Evolutionary conservation across 495 filamentous ascomycete genomes (phyloP), one percentile per base, ranked within the genome.

Genomic region (Neurospora cerealis): DNA sequence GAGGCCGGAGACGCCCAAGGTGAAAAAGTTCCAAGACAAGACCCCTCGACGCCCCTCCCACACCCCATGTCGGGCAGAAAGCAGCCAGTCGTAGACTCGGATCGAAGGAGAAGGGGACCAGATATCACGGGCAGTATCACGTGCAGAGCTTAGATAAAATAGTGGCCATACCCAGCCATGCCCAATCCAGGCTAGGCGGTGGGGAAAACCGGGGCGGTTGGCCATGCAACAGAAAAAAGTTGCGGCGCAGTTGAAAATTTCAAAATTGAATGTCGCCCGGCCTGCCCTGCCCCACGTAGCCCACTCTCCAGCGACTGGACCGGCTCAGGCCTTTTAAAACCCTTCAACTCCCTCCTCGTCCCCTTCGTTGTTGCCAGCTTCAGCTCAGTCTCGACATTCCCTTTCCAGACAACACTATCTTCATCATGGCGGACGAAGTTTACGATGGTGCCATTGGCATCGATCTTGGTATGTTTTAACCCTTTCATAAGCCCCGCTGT

Each of bases 391-490:
- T 75, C 73, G 75, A 73, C 36, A 69, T 73, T 69, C 71, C 70
- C 38, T 37, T 70, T 69, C 75, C 69, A 69, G 73, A 40, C 72
- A 74, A 71, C 70, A 71, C 74, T 69, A 72, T 71, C 73, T 62
- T 77, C 78, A 77, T 71, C 70, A 81, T 98, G 94, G 90, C 93
- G 82, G 93, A 97, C 85, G 94, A 97, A 90, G 92, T 95, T 78
- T 99, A 97, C 86, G 96, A 98, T 80, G 96, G 96, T 88, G 96
- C 96, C 88, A 94, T 98, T 87, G 96, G 96, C 89, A 99, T 99
- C 85, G 96, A 99, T 91, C 90, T 99, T 83, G 96, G 96, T 98
- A 89, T 77, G 90, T 85, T 13, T 24, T 24, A 24, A 24, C 21
- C 10, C 9, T 1, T 44, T n/a, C 1, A n/a, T 4, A 46, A 46